These are phyloP conservation scores for Nothophytophthora sp. DNA, from an alignment of 352 stramenopile species.

Conservation along the genomic window DNA sequence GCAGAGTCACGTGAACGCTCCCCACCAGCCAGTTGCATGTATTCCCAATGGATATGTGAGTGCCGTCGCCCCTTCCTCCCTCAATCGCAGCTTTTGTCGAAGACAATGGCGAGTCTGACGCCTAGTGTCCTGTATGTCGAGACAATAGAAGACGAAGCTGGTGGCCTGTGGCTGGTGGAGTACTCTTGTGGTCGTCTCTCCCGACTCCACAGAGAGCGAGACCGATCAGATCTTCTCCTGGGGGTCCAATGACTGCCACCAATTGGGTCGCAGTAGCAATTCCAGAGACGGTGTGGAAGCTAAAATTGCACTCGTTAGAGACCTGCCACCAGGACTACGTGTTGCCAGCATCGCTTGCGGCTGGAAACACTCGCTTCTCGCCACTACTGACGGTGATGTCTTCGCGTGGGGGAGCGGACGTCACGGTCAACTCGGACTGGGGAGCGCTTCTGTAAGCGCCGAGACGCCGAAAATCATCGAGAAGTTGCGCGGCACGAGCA, in stretches of 20 bases:
- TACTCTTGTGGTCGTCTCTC: conserved; percentile 46
- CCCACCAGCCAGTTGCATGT: conserved; percentile 3
- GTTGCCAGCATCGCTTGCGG: conserved; percentile 72
- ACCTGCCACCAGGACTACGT: conserved; percentile 22
- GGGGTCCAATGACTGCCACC: conserved; percentile 51
- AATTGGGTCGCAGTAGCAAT: conserved; percentile 37
- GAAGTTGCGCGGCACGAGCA: conserved; percentile 9
- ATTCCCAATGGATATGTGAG: conserved; percentile 16
- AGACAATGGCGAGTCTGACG: background rate
- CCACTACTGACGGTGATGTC: conserved; percentile 40
- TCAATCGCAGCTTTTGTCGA: background rate
- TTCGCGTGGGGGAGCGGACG: conserved; percentile 76
- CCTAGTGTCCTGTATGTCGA: background rate
- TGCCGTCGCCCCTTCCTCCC: no score
- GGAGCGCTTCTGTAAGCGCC: conserved; percentile 19
- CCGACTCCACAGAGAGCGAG: conserved; percentile 3
- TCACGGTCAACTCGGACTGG: conserved; percentile 72
- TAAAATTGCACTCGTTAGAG: conserved; percentile 8
- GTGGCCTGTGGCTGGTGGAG: conserved; percentile 78
- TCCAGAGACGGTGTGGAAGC: background rate
- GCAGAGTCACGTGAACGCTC: conserved; percentile 6
- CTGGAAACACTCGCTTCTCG: conserved; percentile 83
- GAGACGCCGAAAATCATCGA: conserved; percentile 30
- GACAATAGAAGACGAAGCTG: conserved; percentile 25
- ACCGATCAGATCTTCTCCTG: conserved; percentile 45